Evolutionary conservation across 768 basidiomycete species (phyloP).

Genomic region (Auriscalpium orientale): DNA sequence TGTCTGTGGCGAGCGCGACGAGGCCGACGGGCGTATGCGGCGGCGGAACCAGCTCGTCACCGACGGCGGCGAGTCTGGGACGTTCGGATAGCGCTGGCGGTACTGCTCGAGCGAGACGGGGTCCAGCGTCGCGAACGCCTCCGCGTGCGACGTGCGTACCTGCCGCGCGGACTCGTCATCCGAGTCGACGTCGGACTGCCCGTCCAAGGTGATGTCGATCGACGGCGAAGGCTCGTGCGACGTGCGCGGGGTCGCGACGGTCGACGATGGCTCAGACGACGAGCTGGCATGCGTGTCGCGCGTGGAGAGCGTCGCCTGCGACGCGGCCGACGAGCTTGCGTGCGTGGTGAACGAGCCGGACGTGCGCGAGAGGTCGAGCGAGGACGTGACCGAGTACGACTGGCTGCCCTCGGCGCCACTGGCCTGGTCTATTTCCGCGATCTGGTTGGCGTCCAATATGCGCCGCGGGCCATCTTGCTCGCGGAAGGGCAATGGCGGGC

Average conservation of each 20-base stretch:
- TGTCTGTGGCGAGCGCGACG: constrained; percentile 13
- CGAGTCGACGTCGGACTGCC: constrained; percentile 15
- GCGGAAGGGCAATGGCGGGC: background rate
- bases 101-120: constrained; percentile 15
- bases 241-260: constrained; percentile 1
- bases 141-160: constrained; percentile 26
- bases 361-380: constrained; percentile 6
- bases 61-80: constrained; percentile 1
- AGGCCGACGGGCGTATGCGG: constrained; percentile 7
- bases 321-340: background rate
- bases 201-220: background rate
- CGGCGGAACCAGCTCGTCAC: constrained; percentile 6
- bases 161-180: constrained; percentile 7
- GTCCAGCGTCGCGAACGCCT: constrained; percentile 29
- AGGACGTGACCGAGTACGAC: constrained; percentile 1
- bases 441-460: background rate
- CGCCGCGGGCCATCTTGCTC: background rate
- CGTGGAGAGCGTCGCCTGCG: background rate
- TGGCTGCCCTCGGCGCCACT: background rate
- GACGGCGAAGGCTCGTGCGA: constrained; percentile 1
- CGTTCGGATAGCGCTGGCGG: constrained; percentile 13
- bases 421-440: background rate
- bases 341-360: constrained; percentile 2
- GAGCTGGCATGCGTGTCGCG: background rate
- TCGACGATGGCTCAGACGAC: constrained; percentile 1